phyloP scores from a whole-genome alignment of 192 early-diverging fungal species.

The Diversispora eburnea region DNA sequence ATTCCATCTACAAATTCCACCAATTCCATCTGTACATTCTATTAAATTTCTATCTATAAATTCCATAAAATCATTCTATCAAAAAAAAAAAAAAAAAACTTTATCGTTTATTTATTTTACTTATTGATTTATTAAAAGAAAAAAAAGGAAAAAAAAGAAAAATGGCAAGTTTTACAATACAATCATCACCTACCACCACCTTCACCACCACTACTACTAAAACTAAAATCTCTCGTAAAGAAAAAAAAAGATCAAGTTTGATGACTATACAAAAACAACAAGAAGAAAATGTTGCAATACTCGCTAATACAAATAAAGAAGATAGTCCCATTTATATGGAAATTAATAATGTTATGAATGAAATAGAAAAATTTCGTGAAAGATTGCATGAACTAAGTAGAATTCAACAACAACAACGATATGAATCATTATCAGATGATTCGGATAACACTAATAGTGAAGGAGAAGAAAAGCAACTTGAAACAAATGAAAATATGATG shows the following conservation, averaged over 20 bases:
- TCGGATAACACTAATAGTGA: background rate
- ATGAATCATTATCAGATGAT: background rate
- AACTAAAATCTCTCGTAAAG: background rate
- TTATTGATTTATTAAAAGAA: too few species aligned
- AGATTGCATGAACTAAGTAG: constrained; percentile 12
- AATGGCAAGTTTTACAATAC: background rate
- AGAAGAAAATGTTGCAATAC: background rate
- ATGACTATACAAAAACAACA: background rate
- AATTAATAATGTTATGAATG: constrained; percentile 6
- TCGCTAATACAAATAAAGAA: background rate
- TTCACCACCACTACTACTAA: background rate
- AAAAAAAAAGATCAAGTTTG: background rate
- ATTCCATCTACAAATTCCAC: too few species aligned
- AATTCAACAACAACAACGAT: background rate
- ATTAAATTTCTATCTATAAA: too few species aligned
- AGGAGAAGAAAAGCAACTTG: background rate
- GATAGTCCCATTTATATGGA: background rate
- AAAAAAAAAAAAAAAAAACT: too few species aligned
- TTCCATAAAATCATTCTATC: too few species aligned
- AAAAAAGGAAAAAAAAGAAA: too few species aligned
- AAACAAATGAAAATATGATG: background rate
- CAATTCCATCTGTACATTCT: too few species aligned
- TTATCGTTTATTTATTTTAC: too few species aligned
- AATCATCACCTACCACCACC: background rate
- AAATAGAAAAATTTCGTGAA: constrained; percentile 10